Conservation (phyloP, 805 yeast genomes). For the Cyberlindnera euphorbiiphila region DNA sequence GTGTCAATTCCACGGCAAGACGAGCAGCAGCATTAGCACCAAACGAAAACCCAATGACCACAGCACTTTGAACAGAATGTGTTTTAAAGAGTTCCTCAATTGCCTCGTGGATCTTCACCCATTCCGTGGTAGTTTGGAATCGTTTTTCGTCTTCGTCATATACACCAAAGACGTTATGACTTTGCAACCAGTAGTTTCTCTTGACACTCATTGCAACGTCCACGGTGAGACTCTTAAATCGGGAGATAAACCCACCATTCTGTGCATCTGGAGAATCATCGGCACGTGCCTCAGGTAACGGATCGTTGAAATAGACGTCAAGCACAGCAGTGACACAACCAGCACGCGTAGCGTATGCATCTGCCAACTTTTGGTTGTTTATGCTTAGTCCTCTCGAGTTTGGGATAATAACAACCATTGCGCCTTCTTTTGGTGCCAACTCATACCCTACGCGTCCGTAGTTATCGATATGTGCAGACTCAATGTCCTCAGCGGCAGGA, state of each 20-base stretch:
- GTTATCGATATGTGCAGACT: constrained; percentile 18
- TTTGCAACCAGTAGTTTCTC: constrained; percentile 23
- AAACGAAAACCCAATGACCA: constrained; percentile 26
- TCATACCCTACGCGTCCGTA: constrained; percentile 27
- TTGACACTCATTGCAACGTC: constrained; percentile 20
- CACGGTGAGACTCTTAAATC: constrained; percentile 18
- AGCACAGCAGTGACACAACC: constrained; percentile 27
- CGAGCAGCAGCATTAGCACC: constrained; percentile 25
- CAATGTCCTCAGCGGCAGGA: constrained; percentile 16
- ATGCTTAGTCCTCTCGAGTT: constrained; percentile 25
- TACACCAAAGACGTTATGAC: constrained; percentile 23
- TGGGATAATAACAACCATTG: constrained; percentile 27
- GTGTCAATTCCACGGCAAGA: constrained; percentile 11
- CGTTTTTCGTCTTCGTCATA: constrained; percentile 14
- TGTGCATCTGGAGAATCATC: background rate
- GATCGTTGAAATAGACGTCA: constrained; percentile 24
- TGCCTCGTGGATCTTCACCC: constrained; percentile 15
- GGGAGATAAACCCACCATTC: constrained; percentile 14
- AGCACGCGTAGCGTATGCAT: constrained; percentile 27
- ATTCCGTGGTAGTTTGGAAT: constrained; percentile 21
- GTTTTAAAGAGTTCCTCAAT: constrained; percentile 21
- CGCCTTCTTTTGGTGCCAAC: constrained; percentile 22
- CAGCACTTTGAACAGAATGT: constrained; percentile 18
- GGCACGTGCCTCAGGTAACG: constrained; percentile 13
- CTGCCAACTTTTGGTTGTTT: constrained; percentile 26